phyloP scores from a whole-genome alignment of 148 eudicot genomes.

The Arctostaphylos glauca region DNA sequence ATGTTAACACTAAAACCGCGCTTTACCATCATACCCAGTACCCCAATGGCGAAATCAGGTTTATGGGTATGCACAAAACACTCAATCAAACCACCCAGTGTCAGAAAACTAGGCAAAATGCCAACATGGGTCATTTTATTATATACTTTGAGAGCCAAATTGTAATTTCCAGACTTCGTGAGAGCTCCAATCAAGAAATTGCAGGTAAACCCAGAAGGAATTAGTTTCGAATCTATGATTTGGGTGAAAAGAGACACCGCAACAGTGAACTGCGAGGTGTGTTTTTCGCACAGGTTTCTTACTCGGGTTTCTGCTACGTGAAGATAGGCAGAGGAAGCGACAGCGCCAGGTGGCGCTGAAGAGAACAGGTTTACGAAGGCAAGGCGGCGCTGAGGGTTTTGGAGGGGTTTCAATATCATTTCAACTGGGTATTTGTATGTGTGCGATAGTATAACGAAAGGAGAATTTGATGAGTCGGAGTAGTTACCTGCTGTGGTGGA shows the following conservation, averaged over 20 bases:
- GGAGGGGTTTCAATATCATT: background rate
- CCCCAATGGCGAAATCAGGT: conserved; percentile 49
- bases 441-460: background rate
- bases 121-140: conserved; percentile 42
- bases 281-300: conserved; percentile 35
- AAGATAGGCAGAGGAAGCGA: background rate
- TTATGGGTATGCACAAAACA: conserved; percentile 40
- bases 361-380: conserved; percentile 10
- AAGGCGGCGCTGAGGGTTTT: background rate
- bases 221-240: conserved; percentile 25
- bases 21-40: conserved; percentile 56
- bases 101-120: conserved; percentile 39
- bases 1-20: conserved; percentile 43
- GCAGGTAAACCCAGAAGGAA: conserved; percentile 41
- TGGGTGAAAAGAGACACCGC: conserved; percentile 38
- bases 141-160: conserved; percentile 50
- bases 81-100: conserved; percentile 53
- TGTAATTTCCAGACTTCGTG: conserved; percentile 32
- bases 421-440: background rate
- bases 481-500: background rate
- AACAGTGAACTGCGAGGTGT: conserved; percentile 23
- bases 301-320: conserved; percentile 33
- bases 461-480: background rate
- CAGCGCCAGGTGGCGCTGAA: background rate
- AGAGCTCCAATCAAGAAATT: conserved; percentile 50